Percentiles rank a stretch among this genome's conserved stretches.
Evolutionary conservation across 208 protist genomes (phyloP).

Genomic region (Strigomonas galati): DNA sequence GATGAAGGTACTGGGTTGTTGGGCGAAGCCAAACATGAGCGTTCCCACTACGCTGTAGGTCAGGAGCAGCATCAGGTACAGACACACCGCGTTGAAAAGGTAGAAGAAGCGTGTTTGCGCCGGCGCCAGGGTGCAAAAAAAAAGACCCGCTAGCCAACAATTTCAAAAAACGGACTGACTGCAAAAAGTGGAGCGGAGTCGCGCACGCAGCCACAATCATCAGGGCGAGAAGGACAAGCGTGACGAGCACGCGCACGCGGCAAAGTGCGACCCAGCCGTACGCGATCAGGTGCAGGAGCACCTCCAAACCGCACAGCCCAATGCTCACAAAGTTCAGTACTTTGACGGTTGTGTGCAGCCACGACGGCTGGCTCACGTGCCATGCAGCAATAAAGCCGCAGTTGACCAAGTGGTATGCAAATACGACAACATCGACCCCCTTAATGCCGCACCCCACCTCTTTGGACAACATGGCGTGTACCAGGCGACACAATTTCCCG

Average conservation of each 20-base stretch:
- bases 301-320: slow-evolving; percentile 27
- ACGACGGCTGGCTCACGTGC: slow-evolving; percentile 17
- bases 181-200: slow-evolving; percentile 27
- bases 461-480: neutral
- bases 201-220: slow-evolving; percentile 24
- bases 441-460: slow-evolving; percentile 2
- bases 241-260: slow-evolving; percentile 19
- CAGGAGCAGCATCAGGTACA: slow-evolving; percentile 38
- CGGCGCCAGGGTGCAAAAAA: slow-evolving; percentile 26
- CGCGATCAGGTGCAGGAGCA: slow-evolving; percentile 30
- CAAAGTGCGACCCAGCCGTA: slow-evolving; percentile 29
- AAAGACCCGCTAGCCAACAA: slow-evolving; percentile 24
- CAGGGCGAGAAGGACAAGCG: slow-evolving; percentile 34
- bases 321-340: slow-evolving; percentile 32
- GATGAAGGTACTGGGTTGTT: neutral
- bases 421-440: slow-evolving; percentile 3
- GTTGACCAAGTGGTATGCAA: slow-evolving; percentile 21
- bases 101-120: slow-evolving; percentile 10
- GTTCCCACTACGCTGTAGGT: slow-evolving; percentile 50
- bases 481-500: neutral
- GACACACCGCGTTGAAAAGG: slow-evolving; percentile 23
- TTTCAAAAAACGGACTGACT: slow-evolving; percentile 34
- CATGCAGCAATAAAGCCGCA: slow-evolving; percentile 30
- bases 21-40: slow-evolving; percentile 37
- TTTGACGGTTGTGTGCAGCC: slow-evolving; percentile 24